A percentile compares a stretch with the other conserved stretches of the same genome.
Conservation (phyloP, 192 early-diverging fungal genomes). For the Funneliformis mosseae region DNA sequence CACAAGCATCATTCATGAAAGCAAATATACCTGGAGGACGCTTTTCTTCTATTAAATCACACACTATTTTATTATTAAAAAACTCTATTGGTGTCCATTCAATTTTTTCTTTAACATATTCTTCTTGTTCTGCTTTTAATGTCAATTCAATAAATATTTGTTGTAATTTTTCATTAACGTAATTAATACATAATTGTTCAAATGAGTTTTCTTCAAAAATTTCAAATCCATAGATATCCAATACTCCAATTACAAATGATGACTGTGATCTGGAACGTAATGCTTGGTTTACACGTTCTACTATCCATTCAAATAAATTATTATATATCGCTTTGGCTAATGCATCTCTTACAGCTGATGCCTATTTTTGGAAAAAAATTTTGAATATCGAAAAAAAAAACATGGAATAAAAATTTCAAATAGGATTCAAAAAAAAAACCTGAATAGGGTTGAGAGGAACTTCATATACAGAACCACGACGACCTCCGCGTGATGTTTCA, state of each 20-base stretch:
- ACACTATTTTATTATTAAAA: constrained; percentile 99
- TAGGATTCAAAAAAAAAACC: constrained; percentile 20
- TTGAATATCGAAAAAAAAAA: background rate
- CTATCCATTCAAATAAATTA: constrained; percentile 98
- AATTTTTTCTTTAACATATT: constrained; percentile 95
- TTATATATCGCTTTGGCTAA: constrained; percentile 93
- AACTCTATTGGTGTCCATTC: constrained; percentile 99
- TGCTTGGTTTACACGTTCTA: constrained; percentile 88
- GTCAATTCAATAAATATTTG: constrained; percentile 99
- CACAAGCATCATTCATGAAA: constrained; percentile 97
- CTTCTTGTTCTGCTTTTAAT: constrained; percentile 98
- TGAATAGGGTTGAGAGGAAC: constrained; percentile 91
- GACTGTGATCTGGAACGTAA: constrained; percentile 65
- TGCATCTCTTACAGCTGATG: constrained; percentile 86
- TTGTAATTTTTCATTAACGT: constrained; percentile 96
- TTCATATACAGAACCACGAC: constrained; percentile 76
- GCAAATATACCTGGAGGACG: constrained; percentile 91
- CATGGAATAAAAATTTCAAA: background rate
- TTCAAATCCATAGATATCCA: constrained; percentile 99
- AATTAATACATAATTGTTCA: constrained; percentile 99
- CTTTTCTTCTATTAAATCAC: constrained; percentile 97
- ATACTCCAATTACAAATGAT: constrained; percentile 82
- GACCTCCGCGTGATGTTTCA: constrained; percentile 75
- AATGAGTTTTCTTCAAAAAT: constrained; percentile 95
- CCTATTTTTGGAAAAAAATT: constrained; percentile 42